Evolutionary conservation across 2,329 filamentous ascomycete species (phyloP), one percentile per base, ranked within the genome.

Genomic region (Rosellinia necatrix): DNA sequence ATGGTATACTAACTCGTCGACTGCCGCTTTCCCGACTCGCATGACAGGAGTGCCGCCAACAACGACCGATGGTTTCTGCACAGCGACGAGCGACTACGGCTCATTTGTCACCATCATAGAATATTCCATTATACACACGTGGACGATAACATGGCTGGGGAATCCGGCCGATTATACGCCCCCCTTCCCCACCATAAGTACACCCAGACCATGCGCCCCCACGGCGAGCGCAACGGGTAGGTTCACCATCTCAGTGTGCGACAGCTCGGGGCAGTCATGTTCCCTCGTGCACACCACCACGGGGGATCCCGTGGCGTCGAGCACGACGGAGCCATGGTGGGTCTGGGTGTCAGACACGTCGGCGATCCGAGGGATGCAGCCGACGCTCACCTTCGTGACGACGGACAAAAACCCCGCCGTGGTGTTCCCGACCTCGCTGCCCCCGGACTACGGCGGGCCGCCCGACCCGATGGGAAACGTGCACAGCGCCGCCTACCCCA

Each of bases 381-480:
- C 63, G 22, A 76, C 75, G 5, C 62, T 79, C 42, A 79, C 75
- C 3, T 76, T 81, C 42, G 65, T 79, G 47, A 82, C 79, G 2
- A 82, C 80, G 3, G 80, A 82, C 64, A 83, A 82, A 65, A 83
- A 83, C 52, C 81, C 81, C 0, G 74, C 77, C 7, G 78, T 82
- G 13, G 73, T 81, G 2, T 76, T 73, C 56, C 65, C 76, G 1
- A 71, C 74, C 2, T 68, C 74, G 13, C 56, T 66, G 4, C 68
- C 72, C 4, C 78, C 78, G 0, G 61, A 69, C 58, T 81, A 78
- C 59, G 73, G 72, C 41, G 62, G 66, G 12, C 53, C 61, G 13
- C 54, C 58, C 29, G 54, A 60, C 24, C 41, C 58, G 3, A 38
- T 35, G 22, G 58, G 38, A 17, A 38, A 46, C 15, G 42, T 52